Percentiles rank a stretch among this genome's conserved stretches.
Evolutionary conservation across 495 filamentous ascomycete genomes (phyloP).

Genomic region (Penicillium crystallinum): DNA sequence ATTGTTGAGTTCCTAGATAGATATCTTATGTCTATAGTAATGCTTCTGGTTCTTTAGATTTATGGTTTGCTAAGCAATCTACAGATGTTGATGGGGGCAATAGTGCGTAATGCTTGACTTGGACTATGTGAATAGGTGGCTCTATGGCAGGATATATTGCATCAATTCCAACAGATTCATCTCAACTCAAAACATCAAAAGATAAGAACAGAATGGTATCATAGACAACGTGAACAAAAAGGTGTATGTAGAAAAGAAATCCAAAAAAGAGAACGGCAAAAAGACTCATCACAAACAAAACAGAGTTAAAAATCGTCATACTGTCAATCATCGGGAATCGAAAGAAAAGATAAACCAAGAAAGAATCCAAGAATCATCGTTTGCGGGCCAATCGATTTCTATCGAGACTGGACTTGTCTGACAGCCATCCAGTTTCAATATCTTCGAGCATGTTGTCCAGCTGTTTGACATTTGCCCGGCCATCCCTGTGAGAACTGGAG

Average conservation of each 20-base stretch:
- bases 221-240: slow-evolving; percentile 11
- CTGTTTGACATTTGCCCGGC: slow-evolving; percentile 24
- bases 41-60: background rate
- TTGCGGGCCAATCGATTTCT: slow-evolving; percentile 9
- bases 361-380: slow-evolving; percentile 3
- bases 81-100: background rate
- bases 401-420: slow-evolving; percentile 28
- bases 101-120: background rate
- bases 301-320: background rate
- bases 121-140: background rate
- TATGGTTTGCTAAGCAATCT: background rate
- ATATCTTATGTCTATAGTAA: background rate
- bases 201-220: slow-evolving; percentile 28
- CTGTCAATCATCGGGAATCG: background rate
- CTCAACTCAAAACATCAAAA: background rate
- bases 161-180: background rate
- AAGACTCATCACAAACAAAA: too few relatives aligned
- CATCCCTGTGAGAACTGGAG: slow-evolving; percentile 12
- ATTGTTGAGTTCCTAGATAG: too few relatives aligned
- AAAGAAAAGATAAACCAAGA: slow-evolving; percentile 1
- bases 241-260: slow-evolving; percentile 2
- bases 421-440: slow-evolving; percentile 34
- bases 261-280: background rate
- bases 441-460: slow-evolving; percentile 39
- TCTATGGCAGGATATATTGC: background rate